Evolutionary conservation across 2,329 filamentous ascomycete genomes (phyloP).

Genomic region (Keithomyces neogunnii): DNA sequence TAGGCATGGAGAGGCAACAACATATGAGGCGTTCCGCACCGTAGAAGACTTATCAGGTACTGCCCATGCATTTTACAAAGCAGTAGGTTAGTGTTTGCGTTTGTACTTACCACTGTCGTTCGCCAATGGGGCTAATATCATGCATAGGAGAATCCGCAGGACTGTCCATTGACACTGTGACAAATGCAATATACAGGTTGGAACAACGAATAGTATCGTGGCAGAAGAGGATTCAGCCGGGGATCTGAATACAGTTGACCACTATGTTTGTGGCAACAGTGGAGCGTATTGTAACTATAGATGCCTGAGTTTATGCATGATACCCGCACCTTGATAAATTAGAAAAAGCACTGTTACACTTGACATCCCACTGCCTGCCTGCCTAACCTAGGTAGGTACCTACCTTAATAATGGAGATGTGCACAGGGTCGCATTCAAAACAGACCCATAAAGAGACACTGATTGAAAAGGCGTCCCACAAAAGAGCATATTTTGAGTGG

Average conservation of each 20-base stretch:
- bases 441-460: no score
- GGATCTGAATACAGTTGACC: neutral
- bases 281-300: neutral
- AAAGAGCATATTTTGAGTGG: neutral
- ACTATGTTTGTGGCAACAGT: neutral
- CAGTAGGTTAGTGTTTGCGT: slow-evolving; percentile 19
- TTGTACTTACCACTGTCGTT: neutral
- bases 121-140: neutral
- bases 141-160: slow-evolving; percentile 21
- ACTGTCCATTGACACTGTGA: slow-evolving; percentile 23
- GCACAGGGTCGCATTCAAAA: no score
- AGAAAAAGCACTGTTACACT: neutral
- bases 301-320: neutral
- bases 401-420: no score
- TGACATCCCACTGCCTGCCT: no score
- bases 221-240: slow-evolving; percentile 17
- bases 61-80: slow-evolving; percentile 23
- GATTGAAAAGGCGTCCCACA: neutral
- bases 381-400: no score
- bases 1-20: neutral
- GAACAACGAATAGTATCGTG: slow-evolving; percentile 26
- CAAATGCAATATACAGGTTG: slow-evolving; percentile 29
- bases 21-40: slow-evolving; percentile 23
- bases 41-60: slow-evolving; percentile 21
- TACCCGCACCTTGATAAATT: neutral